Evolutionary conservation across 202 grass and related monocot genomes (phyloP).

Genomic region (Zoysia matrella): DNA sequence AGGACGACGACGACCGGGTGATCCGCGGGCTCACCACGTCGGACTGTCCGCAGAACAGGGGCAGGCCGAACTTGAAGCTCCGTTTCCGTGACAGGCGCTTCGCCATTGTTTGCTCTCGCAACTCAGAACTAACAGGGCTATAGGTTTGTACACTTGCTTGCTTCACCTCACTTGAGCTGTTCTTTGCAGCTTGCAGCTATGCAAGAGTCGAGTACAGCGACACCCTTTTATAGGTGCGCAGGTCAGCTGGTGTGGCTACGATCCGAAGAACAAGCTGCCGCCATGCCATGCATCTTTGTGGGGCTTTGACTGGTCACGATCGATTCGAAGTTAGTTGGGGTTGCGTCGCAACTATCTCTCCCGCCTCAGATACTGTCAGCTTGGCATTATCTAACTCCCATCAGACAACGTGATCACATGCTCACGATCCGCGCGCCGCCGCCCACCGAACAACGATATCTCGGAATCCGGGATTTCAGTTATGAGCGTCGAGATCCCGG

Average conservation of each 20-base stretch:
- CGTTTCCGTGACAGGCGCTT: constrained; percentile 57
- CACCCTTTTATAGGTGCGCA: constrained; percentile 43
- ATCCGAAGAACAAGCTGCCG: constrained; percentile 14
- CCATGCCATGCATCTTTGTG: constrained; percentile 23
- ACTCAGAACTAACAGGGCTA: constrained; percentile 28
- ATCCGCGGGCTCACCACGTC: constrained; percentile 47
- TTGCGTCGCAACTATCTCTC: constrained; percentile 38
- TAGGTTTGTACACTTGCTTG: too few relatives aligned
- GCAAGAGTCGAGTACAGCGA: constrained; percentile 1
- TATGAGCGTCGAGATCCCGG: constrained; percentile 37
- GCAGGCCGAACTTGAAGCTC: constrained; percentile 62
- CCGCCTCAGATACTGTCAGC: constrained; percentile 50
- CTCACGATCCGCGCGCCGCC: constrained; percentile 58
- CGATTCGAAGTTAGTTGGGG: constrained; percentile 41
- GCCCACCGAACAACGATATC: constrained; percentile 66
- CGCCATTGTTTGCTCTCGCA: constrained; percentile 42
- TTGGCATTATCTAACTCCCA: constrained; percentile 61
- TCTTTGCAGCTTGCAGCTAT: constrained; percentile 21
- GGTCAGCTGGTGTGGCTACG: background rate
- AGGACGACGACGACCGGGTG: background rate
- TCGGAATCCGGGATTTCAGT: constrained; percentile 32
- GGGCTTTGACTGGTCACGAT: constrained; percentile 47
- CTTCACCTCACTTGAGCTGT: background rate
- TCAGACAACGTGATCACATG: constrained; percentile 59
- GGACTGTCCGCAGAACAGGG: constrained; percentile 62